Evolutionary conservation across 441 rosid genomes (phyloP).

Genomic region (Sinapis alba): DNA sequence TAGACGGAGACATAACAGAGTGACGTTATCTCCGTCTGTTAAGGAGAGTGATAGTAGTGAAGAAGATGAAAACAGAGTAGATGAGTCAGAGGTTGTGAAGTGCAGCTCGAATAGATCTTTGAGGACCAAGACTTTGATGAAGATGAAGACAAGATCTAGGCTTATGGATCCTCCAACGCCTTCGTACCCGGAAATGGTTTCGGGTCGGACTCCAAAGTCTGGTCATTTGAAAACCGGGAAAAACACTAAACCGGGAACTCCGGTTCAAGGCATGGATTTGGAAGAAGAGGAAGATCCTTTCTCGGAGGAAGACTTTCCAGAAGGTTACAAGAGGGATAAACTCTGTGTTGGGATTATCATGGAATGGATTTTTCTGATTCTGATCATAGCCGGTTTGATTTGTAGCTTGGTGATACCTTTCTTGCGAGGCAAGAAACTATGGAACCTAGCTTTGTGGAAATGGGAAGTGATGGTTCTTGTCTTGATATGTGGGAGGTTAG

Average conservation of each 20-base stretch:
- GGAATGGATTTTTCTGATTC: slow-evolving; percentile 56
- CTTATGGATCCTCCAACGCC: slow-evolving; percentile 58
- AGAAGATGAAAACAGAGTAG: slow-evolving; percentile 28
- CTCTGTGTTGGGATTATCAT: slow-evolving; percentile 42
- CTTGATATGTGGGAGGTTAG: slow-evolving; percentile 67
- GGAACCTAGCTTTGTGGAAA: slow-evolving; percentile 60
- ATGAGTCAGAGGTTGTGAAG: slow-evolving; percentile 41
- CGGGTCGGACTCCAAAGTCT: slow-evolving; percentile 44
- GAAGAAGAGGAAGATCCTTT: slow-evolving; percentile 61
- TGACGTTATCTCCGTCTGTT: slow-evolving; percentile 36
- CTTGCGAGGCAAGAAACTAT: slow-evolving; percentile 42
- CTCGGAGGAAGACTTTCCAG: slow-evolving; percentile 61
- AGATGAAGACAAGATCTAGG: slow-evolving; percentile 49
- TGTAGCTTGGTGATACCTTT: slow-evolving; percentile 45
- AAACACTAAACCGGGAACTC: slow-evolving; percentile 39
- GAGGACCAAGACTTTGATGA: slow-evolving; percentile 44
- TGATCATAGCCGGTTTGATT: slow-evolving; percentile 51
- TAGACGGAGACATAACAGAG: slow-evolving; percentile 47
- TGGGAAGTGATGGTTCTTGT: slow-evolving; percentile 65
- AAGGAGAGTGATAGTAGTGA: slow-evolving; percentile 39
- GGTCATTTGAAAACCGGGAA: slow-evolving; percentile 49
- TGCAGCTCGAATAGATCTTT: slow-evolving; percentile 48
- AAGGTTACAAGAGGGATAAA: slow-evolving; percentile 51
- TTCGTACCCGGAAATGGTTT: slow-evolving; percentile 41
- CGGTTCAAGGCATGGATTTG: slow-evolving; percentile 34